Evolutionary conservation across 768 basidiomycete genomes (phyloP).

Genomic region (Boletus eberwhitei): DNA sequence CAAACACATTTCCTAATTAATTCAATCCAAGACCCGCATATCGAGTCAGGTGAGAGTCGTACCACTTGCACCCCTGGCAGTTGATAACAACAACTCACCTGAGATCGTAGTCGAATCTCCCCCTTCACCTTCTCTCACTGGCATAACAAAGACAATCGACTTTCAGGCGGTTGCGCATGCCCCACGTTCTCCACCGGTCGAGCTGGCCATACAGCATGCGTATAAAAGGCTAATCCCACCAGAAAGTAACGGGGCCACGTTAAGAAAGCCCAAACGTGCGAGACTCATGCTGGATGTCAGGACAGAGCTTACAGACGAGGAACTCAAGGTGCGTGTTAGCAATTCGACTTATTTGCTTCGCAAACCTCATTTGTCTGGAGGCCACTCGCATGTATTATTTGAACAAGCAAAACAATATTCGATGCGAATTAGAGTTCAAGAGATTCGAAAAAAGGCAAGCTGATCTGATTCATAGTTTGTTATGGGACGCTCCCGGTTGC

Average conservation of each 20-base stretch:
- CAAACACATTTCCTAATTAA: neutral
- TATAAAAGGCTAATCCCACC: neutral
- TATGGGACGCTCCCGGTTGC: slow-evolving; percentile 64
- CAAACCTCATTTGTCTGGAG: slow-evolving; percentile 30
- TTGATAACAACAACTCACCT: neutral
- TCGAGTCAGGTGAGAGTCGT: slow-evolving; percentile 7
- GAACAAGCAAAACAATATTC: slow-evolving; percentile 53
- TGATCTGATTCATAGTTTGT: slow-evolving; percentile 54
- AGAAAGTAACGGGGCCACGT: neutral
- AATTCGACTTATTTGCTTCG: neutral
- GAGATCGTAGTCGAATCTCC: slow-evolving; percentile 3
- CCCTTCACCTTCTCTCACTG: neutral
- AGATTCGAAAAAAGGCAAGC: slow-evolving; percentile 53
- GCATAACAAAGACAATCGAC: slow-evolving; percentile 4
- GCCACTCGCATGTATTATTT: slow-evolving; percentile 65
- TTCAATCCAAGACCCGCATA: neutral
- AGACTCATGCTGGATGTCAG: slow-evolving; percentile 64
- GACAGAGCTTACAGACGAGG: slow-evolving; percentile 80
- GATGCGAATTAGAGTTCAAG: slow-evolving; percentile 50
- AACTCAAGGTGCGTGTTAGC: slow-evolving; percentile 55
- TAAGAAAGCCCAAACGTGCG: slow-evolving; percentile 46
- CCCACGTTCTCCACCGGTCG: slow-evolving; percentile 1
- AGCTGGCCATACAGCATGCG: neutral
- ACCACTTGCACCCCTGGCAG: neutral
- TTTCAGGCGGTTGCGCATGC: neutral